phyloP scores from a whole-genome alignment of 2,329 filamentous ascomycete genomes.

The Venturia effusa region DNA sequence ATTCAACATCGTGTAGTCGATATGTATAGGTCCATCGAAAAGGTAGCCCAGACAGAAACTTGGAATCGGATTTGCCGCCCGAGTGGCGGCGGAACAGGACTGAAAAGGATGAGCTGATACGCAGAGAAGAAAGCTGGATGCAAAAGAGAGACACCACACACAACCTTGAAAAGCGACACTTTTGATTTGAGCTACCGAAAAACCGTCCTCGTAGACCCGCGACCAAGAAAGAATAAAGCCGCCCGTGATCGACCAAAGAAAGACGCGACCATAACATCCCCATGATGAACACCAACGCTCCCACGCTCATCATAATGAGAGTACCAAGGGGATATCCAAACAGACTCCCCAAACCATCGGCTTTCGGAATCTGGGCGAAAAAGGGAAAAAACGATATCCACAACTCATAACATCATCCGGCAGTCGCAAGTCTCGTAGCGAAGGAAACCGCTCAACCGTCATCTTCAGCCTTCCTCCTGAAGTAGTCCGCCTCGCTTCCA shows the following conservation, averaged over 20 bases:
- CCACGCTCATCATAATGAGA: background rate
- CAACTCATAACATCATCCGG: background rate
- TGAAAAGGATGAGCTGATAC: too few species aligned
- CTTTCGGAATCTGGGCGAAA: background rate
- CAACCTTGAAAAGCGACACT: background rate
- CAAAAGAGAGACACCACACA: too few species aligned
- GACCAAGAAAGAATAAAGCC: background rate
- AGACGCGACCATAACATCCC: background rate
- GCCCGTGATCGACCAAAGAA: background rate
- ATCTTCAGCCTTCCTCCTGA: conserved; percentile 11
- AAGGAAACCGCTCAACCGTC: background rate
- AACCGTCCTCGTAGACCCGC: background rate
- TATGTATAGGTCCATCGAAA: too few species aligned
- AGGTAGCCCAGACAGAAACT: too few species aligned
- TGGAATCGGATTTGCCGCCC: too few species aligned
- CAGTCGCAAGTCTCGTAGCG: background rate
- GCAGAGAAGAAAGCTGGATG: too few species aligned
- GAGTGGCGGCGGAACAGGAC: too few species aligned
- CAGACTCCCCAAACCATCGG: background rate
- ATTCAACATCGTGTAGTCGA: too few species aligned
- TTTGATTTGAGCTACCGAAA: background rate
- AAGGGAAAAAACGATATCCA: background rate
- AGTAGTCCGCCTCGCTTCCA: conserved; percentile 13
- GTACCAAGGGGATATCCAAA: background rate
- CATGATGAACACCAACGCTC: background rate